These are phyloP conservation scores for Starmerella bombicola DNA, from an alignment of 805 yeast genomes.

Conservation along the genomic window DNA sequence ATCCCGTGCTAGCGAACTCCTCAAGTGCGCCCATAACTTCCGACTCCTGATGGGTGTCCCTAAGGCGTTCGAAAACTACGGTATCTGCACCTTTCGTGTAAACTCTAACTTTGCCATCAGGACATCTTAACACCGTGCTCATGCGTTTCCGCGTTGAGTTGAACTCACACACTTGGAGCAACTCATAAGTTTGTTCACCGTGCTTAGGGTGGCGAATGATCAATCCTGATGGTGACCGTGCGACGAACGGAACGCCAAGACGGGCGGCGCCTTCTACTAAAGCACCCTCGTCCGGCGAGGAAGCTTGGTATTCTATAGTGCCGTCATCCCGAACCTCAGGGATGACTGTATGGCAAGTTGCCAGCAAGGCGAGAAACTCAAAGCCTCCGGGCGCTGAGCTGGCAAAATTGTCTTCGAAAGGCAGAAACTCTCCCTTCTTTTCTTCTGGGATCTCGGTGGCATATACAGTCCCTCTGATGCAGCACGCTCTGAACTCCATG, in stretches of 20 bases:
- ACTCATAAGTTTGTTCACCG: slow-evolving; percentile 54
- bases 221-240: slow-evolving; percentile 76
- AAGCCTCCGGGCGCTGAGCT: slow-evolving; percentile 26
- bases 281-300: slow-evolving; percentile 99
- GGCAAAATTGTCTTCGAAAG: slow-evolving; percentile 26
- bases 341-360: slow-evolving; percentile 94
- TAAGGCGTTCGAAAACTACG: slow-evolving; percentile 75
- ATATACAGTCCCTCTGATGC: slow-evolving; percentile 86
- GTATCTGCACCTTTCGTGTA: slow-evolving; percentile 98
- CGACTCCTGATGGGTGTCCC: slow-evolving; percentile 36
- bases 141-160: slow-evolving; percentile 95
- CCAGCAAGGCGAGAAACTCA: slow-evolving; percentile 68
- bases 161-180: slow-evolving; percentile 86
- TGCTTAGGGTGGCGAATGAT: slow-evolving; percentile 40
- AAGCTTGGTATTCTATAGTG: slow-evolving; percentile 86
- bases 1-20: slow-evolving; percentile 92
- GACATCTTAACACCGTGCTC: slow-evolving; percentile 89
- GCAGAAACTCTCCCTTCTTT: slow-evolving; percentile 63
- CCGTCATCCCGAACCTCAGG: slow-evolving; percentile 54
- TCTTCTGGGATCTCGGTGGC: slow-evolving; percentile 88
- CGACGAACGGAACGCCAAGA: slow-evolving; percentile 70
- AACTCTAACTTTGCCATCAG: slow-evolving; percentile 79
- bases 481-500: slow-evolving; percentile 90
- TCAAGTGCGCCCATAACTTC: slow-evolving; percentile 84
- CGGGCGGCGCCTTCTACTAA: slow-evolving; percentile 90